A percentile compares a stretch with the other conserved stretches of the same genome.
These are phyloP conservation scores for Globisporangium spiculum DNA, from an alignment of 352 stramenopile genomes.

Conservation along the genomic window DNA sequence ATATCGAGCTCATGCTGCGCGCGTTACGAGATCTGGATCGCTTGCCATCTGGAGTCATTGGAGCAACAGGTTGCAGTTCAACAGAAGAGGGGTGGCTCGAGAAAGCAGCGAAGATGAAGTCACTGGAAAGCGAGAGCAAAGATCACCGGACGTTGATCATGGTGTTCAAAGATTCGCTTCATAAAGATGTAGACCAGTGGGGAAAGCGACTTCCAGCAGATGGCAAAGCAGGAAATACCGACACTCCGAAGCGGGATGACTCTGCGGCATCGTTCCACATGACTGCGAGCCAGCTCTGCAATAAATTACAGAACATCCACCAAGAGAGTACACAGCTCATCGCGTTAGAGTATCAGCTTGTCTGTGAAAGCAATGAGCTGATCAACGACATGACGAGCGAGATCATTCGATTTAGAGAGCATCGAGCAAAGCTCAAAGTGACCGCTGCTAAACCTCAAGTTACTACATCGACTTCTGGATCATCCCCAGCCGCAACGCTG, in stretches of 20 bases:
- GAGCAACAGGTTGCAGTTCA: slow-evolving; percentile 17
- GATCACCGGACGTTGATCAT: slow-evolving; percentile 79
- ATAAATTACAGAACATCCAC: slow-evolving; percentile 78
- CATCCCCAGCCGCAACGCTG: neutral
- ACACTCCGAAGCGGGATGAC: slow-evolving; percentile 41
- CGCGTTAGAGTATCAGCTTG: slow-evolving; percentile 55
- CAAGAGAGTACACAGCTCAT: slow-evolving; percentile 73
- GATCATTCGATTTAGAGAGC: slow-evolving; percentile 53
- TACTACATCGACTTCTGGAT: neutral
- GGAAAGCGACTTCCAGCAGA: slow-evolving; percentile 25
- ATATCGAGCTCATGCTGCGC: slow-evolving; percentile 78
- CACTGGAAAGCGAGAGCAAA: slow-evolving; percentile 68
- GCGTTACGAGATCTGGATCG: slow-evolving; percentile 65
- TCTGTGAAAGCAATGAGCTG: slow-evolving; percentile 51
- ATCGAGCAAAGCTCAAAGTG: slow-evolving; percentile 40
- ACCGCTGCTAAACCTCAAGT: slow-evolving; percentile 5
- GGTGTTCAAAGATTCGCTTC: slow-evolving; percentile 76
- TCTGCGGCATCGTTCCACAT: slow-evolving; percentile 71
- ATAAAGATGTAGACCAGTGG: slow-evolving; percentile 82
- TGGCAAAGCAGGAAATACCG: slow-evolving; percentile 19
- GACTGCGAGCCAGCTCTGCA: slow-evolving; percentile 75
- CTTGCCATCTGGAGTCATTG: slow-evolving; percentile 3
- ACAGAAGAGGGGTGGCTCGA: slow-evolving; percentile 58
- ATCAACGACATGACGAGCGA: slow-evolving; percentile 77
- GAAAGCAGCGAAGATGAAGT: slow-evolving; percentile 53